Evolutionary conservation across 2,329 filamentous ascomycete species (phyloP).

Genomic region (Microcera coccophila): DNA sequence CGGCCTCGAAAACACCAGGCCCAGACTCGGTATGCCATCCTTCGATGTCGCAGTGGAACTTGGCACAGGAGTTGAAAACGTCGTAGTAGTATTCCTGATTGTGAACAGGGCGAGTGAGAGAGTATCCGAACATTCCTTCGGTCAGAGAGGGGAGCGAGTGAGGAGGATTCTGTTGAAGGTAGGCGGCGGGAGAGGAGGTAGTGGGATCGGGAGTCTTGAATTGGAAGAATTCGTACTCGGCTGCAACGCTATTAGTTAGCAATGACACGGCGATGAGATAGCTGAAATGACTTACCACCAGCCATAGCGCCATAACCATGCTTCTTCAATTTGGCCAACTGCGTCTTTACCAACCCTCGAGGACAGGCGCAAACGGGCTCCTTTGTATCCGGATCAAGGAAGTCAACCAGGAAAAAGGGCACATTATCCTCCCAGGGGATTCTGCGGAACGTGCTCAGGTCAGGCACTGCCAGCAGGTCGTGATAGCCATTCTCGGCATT

Average conservation of each 20-base stretch:
- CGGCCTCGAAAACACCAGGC: slow-evolving; percentile 92
- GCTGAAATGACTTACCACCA: slow-evolving; percentile 59
- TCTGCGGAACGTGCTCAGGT: slow-evolving; percentile 71
- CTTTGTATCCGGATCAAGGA: slow-evolving; percentile 74
- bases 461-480: slow-evolving; percentile 77
- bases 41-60: slow-evolving; percentile 79
- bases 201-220: slow-evolving; percentile 64
- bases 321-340: slow-evolving; percentile 62
- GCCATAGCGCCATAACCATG: slow-evolving; percentile 81
- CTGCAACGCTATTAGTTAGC: slow-evolving; percentile 41
- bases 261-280: not conserved
- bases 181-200: slow-evolving; percentile 65
- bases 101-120: slow-evolving; percentile 77
- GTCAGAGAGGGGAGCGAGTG: slow-evolving; percentile 74
- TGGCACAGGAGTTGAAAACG: slow-evolving; percentile 73
- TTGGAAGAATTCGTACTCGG: slow-evolving; percentile 94
- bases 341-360: slow-evolving; percentile 66
- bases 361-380: slow-evolving; percentile 73
- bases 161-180: slow-evolving; percentile 69
- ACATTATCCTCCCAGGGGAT: slow-evolving; percentile 90
- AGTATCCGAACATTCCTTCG: slow-evolving; percentile 96
- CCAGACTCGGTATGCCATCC: slow-evolving; percentile 96
- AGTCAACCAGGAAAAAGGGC: slow-evolving; percentile 80
- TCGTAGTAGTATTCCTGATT: slow-evolving; percentile 93
- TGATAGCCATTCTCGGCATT: slow-evolving; percentile 89